phyloP scores from a whole-genome alignment of 768 basidiomycete species.

The Lactarius quietus region DNA sequence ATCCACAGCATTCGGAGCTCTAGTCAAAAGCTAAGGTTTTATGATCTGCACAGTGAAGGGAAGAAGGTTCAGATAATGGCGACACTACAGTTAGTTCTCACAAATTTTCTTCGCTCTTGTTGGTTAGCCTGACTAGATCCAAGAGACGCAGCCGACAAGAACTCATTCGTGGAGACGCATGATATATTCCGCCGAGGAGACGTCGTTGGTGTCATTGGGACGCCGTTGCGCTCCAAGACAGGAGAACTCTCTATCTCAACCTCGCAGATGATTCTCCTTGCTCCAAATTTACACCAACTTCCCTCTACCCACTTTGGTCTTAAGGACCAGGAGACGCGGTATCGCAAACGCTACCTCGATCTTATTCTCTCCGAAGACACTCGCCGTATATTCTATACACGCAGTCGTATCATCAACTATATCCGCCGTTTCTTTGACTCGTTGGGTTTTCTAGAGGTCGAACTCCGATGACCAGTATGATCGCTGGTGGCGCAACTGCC shows the following conservation, averaged over 20 bases:
- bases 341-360: slow-evolving; percentile 98
- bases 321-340: slow-evolving; percentile 96
- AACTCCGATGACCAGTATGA: slow-evolving; percentile 98
- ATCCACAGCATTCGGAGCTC: slow-evolving; percentile 86
- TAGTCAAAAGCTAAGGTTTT: slow-evolving; percentile 85
- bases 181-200: slow-evolving; percentile 92
- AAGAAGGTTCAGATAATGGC: slow-evolving; percentile 95
- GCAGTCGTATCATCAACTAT: slow-evolving; percentile 89
- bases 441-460: slow-evolving; percentile 96
- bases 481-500: slow-evolving; percentile 96
- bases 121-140: neutral
- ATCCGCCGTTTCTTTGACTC: slow-evolving; percentile 85
- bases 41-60: slow-evolving; percentile 92
- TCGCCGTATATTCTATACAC: slow-evolving; percentile 85
- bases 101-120: neutral
- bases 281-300: slow-evolving; percentile 94
- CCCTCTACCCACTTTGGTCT: slow-evolving; percentile 91
- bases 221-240: slow-evolving; percentile 89
- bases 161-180: slow-evolving; percentile 67
- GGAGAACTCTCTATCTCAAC: slow-evolving; percentile 92
- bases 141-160: slow-evolving; percentile 63
- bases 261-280: slow-evolving; percentile 76
- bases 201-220: slow-evolving; percentile 89
- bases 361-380: slow-evolving; percentile 91
- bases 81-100: slow-evolving; percentile 60